These are phyloP conservation scores for Alternaria ethzedia DNA, from an alignment of 2,329 filamentous ascomycete genomes.

Conservation along the genomic window DNA sequence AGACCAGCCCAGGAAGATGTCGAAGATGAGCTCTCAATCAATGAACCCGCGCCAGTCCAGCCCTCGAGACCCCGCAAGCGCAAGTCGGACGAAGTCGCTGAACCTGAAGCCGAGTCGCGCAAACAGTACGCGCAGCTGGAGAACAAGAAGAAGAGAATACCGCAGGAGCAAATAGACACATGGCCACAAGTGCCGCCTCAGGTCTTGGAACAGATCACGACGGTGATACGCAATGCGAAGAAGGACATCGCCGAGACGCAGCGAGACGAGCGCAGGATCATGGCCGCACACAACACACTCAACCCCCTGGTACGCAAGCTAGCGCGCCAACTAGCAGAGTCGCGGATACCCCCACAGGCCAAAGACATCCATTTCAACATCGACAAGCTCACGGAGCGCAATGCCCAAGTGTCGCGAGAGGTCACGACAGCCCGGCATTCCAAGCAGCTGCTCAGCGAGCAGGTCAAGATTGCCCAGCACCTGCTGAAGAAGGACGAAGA, in stretches of 20 bases:
- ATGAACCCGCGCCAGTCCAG: background rate
- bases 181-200: conserved; percentile 64
- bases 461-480: conserved; percentile 63
- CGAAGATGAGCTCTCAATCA: conserved; percentile 18
- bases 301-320: conserved; percentile 63
- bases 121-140: conserved; percentile 44
- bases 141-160: conserved; percentile 43
- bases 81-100: conserved; percentile 32
- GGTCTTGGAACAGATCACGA: conserved; percentile 63
- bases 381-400: conserved; percentile 68
- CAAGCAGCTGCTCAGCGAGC: conserved; percentile 64
- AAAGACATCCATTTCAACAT: conserved; percentile 65
- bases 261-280: conserved; percentile 52
- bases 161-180: conserved; percentile 46
- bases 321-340: conserved; percentile 62
- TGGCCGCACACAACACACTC: conserved; percentile 64
- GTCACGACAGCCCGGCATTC: conserved; percentile 68
- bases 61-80: conserved; percentile 24
- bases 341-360: conserved; percentile 70
- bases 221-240: conserved; percentile 65
- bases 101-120: conserved; percentile 18
- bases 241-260: conserved; percentile 67
- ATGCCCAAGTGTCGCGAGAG: conserved; percentile 54
- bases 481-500: conserved; percentile 37
- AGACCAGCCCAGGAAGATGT: conserved; percentile 15